These are phyloP conservation scores for Mortierella sp. DNA, from an alignment of 371 early-diverging fungal genomes.

Conservation along the genomic window DNA sequence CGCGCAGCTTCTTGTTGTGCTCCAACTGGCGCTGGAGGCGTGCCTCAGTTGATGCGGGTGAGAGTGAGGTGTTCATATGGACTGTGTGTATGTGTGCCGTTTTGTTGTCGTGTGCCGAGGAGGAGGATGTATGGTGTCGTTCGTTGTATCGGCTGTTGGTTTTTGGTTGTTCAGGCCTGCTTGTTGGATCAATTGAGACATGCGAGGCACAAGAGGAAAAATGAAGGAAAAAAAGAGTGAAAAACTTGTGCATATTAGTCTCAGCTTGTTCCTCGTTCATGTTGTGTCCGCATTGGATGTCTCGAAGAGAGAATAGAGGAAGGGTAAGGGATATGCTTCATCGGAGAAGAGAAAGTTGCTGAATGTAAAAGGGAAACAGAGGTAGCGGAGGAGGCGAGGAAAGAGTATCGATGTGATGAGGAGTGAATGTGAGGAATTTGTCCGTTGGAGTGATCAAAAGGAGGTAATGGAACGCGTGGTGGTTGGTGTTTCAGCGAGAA, in stretches of 20 bases:
- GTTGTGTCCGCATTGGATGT: not conserved
- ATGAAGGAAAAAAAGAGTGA: not conserved
- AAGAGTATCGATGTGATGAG: not conserved
- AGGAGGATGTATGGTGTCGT: not conserved
- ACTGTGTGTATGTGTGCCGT: not conserved
- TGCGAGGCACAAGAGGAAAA: not conserved
- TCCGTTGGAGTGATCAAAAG: not conserved
- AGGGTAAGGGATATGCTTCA: too few relatives aligned
- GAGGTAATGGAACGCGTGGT: not conserved
- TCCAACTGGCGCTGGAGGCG: conserved; percentile 57
- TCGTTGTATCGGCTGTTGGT: not conserved
- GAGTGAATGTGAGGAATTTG: not conserved
- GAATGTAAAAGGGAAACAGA: not conserved
- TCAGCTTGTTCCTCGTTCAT: not conserved
- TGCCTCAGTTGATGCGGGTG: conserved; percentile 43
- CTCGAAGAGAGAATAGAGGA: not conserved
- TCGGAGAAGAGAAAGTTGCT: not conserved
- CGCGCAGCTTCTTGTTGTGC: conserved; percentile 55
- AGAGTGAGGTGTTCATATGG: not conserved
- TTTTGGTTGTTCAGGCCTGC: too few relatives aligned
- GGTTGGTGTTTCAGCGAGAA: not conserved
- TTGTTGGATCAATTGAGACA: not conserved
- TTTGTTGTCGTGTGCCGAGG: not conserved
- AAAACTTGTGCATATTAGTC: not conserved
- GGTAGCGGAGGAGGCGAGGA: not conserved